These are phyloP conservation scores for Coniochaeta hoffmannii DNA, from an alignment of 2,329 filamentous ascomycete species.

Conservation along the genomic window DNA sequence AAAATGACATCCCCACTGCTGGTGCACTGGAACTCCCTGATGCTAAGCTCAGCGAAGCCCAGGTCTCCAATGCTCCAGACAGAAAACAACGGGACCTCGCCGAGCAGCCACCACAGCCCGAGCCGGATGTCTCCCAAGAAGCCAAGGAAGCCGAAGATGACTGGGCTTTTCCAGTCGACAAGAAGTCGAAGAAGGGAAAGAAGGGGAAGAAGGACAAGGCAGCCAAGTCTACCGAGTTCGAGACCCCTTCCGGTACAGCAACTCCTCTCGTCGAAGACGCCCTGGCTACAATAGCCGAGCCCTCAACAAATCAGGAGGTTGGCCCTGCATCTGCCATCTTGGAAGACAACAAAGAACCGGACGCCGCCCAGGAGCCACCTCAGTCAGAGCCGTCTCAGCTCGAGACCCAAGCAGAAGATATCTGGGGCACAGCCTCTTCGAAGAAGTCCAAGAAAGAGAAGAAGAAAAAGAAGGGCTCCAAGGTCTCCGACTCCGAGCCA, in stretches of 20 bases:
- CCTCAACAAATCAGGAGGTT: neutral
- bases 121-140: neutral
- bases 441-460: slow-evolving; percentile 23
- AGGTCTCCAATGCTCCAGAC: neutral
- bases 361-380: neutral
- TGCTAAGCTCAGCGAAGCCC: neutral
- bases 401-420: slow-evolving; percentile 4
- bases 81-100: neutral
- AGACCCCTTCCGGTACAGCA: neutral
- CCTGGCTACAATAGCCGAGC: neutral
- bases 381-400: neutral
- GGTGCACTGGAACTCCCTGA: neutral
- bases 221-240: neutral
- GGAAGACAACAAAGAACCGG: neutral
- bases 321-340: neutral
- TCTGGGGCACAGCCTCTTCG: slow-evolving; percentile 5
- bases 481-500: slow-evolving; percentile 4
- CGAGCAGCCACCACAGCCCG: neutral
- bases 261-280: neutral
- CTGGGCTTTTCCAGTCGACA: neutral
- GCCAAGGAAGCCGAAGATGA: neutral
- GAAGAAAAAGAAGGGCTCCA: slow-evolving; percentile 16
- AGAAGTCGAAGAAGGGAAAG: slow-evolving; percentile 2
- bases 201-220: slow-evolving; percentile 1
- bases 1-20: neutral